Evolutionary conservation across 768 basidiomycete genomes (phyloP), one percentile per base, ranked within the genome.

Genomic region (Lyophyllum shimeji): DNA sequence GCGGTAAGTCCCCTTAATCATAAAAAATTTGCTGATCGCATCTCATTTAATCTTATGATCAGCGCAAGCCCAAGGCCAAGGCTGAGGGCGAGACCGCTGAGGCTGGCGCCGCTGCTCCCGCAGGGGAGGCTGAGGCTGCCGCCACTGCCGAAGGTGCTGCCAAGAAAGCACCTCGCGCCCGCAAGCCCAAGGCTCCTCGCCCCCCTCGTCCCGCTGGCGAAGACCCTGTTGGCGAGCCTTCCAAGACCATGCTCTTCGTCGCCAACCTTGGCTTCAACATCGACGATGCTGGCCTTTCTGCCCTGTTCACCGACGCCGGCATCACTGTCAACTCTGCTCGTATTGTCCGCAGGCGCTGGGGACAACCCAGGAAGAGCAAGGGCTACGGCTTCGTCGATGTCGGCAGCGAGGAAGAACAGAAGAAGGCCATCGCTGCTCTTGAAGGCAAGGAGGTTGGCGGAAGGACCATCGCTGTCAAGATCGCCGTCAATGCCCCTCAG

Each of bases 361-460:
- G 92, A 3, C 82, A 84, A 42, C 88, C 89, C 67, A 83, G 89
- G 71, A 90, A 85, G 73, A 93, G 90, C 82, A 96, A 96, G 75
- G 96, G 96, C 54, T 98, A 95, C 72, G 96, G 94, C 50, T 99
- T 99, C 67, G 96, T 99, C 68, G 95, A 98, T 64, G 93, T 97
- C 60, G 93, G 90, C 58, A 77, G 77, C 63, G 88, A 94, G 72
- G 90, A 85, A 64, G 86, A 95, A 73, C 96, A 99, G 78, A 72
- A 87, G 71, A 93, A 94, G 77, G 96, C 94, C 51, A 89, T 99
- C 60, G 85, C 84, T 54, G 84, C 84, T 61, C 82, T 95, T 59
- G 82, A 95, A 64, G 94, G 92, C 70, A 93, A 92, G 72, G 89
- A 96, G 59, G 76, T 99, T 54, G 86, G 84, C 45, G 94, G 93